Percentiles rank a stretch among this genome's conserved stretches.
phyloP scores from a whole-genome alignment of 2,329 filamentous ascomycete genomes.

The Fusarium vanettenii region DNA sequence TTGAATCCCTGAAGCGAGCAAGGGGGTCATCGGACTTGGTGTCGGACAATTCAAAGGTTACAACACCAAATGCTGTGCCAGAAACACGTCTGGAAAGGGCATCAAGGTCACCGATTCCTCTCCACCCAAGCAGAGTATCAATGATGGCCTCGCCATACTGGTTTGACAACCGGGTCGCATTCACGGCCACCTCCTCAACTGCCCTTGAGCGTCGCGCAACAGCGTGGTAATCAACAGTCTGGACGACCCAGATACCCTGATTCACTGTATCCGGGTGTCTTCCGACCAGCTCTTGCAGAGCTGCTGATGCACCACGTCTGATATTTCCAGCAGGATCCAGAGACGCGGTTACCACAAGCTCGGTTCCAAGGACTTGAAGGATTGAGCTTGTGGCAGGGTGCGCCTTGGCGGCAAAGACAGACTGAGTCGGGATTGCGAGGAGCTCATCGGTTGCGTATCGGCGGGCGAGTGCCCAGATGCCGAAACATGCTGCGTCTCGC shows the following conservation, averaged over 20 bases:
- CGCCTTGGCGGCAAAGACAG: conserved; percentile 55
- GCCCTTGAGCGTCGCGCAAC: conserved; percentile 89
- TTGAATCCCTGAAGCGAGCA: conserved; percentile 46
- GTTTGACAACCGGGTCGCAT: conserved; percentile 73
- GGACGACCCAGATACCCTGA: conserved; percentile 86
- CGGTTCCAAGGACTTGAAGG: conserved; percentile 81
- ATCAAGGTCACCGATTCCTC: conserved; percentile 87
- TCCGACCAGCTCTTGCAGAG: conserved; percentile 92
- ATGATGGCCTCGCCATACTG: conserved; percentile 79
- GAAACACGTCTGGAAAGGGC: conserved; percentile 77
- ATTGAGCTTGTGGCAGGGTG: conserved; percentile 59
- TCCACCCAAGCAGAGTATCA: conserved; percentile 81
- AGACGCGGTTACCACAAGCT: conserved; percentile 84
- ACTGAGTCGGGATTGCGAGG: conserved; percentile 66
- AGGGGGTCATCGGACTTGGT: conserved; percentile 27
- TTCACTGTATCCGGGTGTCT: conserved; percentile 88
- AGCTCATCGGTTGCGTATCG: conserved; percentile 87
- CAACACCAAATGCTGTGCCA: conserved; percentile 73
- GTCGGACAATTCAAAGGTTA: conserved; percentile 59
- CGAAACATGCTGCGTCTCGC: conserved; percentile 94
- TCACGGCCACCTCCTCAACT: conserved; percentile 79
- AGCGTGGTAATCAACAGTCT: conserved; percentile 91
- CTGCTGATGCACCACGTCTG: conserved; percentile 89
- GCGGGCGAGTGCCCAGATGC: conserved; percentile 91
- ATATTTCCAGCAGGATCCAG: conserved; percentile 95